Conservation (phyloP, 2,329 filamentous ascomycete species). For the Penicillium sp. region DNA sequence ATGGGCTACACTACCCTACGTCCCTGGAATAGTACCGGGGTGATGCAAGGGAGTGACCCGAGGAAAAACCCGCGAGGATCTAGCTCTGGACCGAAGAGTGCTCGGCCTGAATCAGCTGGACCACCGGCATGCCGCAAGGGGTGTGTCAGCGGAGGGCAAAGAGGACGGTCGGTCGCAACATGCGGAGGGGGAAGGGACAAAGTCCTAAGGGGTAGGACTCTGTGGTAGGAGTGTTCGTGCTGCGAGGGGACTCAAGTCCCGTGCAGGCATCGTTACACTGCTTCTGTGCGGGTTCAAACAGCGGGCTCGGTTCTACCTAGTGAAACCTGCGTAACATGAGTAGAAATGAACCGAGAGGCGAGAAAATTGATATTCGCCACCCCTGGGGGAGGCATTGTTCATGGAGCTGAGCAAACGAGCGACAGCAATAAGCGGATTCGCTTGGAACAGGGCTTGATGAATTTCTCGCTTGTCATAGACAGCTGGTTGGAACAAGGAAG, state of each 20-base stretch:
- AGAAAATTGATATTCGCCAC: not conserved
- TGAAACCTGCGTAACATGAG: not conserved
- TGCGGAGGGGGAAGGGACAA: not conserved
- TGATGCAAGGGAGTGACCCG: not conserved
- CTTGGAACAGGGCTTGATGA: not conserved
- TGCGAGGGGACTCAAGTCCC: not conserved
- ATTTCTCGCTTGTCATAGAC: not conserved
- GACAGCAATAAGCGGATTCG: not conserved
- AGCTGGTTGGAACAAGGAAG: not conserved
- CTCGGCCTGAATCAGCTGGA: not conserved
- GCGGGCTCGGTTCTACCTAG: not conserved
- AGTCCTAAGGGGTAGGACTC: not conserved
- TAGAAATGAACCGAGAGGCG: not conserved
- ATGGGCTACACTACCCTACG: not conserved
- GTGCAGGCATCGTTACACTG: not conserved
- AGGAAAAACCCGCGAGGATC: not conserved
- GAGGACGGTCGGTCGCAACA: not conserved
- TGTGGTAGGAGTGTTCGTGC: not conserved
- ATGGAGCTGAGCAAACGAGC: not conserved
- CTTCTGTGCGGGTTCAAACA: not conserved
- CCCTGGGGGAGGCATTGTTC: not conserved
- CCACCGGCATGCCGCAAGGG: constrained; percentile 5
- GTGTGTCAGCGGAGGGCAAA: not conserved
- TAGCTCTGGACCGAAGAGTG: not conserved
- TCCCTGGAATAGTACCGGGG: not conserved